phyloP scores from a whole-genome alignment of 371 early-diverging fungal species.

The Mortierella sp. region DNA sequence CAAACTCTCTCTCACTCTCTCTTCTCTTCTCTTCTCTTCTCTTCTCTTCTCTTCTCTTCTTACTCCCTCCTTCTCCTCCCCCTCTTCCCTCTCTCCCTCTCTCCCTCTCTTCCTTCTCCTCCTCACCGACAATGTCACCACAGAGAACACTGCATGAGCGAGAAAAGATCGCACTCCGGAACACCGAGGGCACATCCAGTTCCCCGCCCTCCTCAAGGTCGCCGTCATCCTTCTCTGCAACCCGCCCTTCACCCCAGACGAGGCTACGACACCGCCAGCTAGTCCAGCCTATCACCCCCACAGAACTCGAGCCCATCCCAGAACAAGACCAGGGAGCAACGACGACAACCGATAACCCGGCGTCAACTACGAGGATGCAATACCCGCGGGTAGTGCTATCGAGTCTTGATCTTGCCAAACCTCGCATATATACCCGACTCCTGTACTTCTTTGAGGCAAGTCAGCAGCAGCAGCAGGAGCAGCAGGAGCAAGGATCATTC shows the following conservation, averaged over 20 bases:
- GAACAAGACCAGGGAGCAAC: conserved; percentile 5
- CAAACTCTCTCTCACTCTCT: background rate
- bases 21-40: background rate
- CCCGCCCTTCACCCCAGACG: conserved; percentile 23
- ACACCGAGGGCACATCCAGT: conserved; percentile 12
- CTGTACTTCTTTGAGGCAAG: conserved; percentile 52
- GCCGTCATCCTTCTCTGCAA: conserved; percentile 23
- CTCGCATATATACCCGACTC: conserved; percentile 56
- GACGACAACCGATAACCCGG: background rate
- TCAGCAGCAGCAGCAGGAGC: conserved; percentile 10
- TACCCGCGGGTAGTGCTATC: conserved; percentile 42
- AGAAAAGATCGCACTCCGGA: conserved; percentile 20
- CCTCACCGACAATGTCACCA: conserved; percentile 11
- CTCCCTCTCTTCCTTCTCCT: background rate
- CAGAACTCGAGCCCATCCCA: conserved; percentile 36
- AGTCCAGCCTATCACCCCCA: conserved; percentile 49
- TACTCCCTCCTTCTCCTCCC: background rate
- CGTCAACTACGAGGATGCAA: too few relatives aligned
- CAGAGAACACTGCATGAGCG: conserved; percentile 18
- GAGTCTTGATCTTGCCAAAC: conserved; percentile 53
- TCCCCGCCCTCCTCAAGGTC: conserved; percentile 17
- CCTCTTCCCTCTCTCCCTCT: background rate
- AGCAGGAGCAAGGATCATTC: conserved; percentile 21
- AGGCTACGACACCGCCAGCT: conserved; percentile 48
- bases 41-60: background rate